Conservation (phyloP, 768 basidiomycete genomes). For the Podaxis sp. region DNA sequence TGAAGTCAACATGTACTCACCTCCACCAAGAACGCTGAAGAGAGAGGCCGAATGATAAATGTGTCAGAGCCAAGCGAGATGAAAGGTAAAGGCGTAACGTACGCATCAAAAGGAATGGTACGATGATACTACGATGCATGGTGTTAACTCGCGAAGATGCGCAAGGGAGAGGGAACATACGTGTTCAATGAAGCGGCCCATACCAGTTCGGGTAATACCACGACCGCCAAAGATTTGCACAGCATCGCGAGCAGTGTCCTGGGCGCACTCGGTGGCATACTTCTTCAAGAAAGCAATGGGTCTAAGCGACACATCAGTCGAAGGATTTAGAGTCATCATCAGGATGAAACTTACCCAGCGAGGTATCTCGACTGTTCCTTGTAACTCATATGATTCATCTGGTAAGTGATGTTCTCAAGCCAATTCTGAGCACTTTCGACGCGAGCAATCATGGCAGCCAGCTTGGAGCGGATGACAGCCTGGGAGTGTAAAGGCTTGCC, state of each 20-base stretch:
- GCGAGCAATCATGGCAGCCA: slow-evolving; percentile 84
- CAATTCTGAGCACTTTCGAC: slow-evolving; percentile 81
- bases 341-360: slow-evolving; percentile 54
- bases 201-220: slow-evolving; percentile 75
- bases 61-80: background rate
- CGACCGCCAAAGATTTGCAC: slow-evolving; percentile 81
- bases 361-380: slow-evolving; percentile 71
- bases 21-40: slow-evolving; percentile 11
- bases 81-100: slow-evolving; percentile 25
- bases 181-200: slow-evolving; percentile 18
- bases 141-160: background rate
- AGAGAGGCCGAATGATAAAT: slow-evolving; percentile 11
- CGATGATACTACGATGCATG: slow-evolving; percentile 40
- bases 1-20: background rate
- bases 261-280: slow-evolving; percentile 71
- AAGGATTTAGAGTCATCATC: slow-evolving; percentile 2
- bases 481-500: slow-evolving; percentile 84
- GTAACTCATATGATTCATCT: slow-evolving; percentile 87
- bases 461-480: slow-evolving; percentile 83
- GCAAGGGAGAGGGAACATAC: background rate
- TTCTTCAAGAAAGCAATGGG: slow-evolving; percentile 83
- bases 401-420: slow-evolving; percentile 85
- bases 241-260: slow-evolving; percentile 80
- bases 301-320: slow-evolving; percentile 26
- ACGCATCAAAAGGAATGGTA: slow-evolving; percentile 53